Base-by-base conservation (phyloP, 768 basidiomycete species). In the Lactarius sp. region DNA sequence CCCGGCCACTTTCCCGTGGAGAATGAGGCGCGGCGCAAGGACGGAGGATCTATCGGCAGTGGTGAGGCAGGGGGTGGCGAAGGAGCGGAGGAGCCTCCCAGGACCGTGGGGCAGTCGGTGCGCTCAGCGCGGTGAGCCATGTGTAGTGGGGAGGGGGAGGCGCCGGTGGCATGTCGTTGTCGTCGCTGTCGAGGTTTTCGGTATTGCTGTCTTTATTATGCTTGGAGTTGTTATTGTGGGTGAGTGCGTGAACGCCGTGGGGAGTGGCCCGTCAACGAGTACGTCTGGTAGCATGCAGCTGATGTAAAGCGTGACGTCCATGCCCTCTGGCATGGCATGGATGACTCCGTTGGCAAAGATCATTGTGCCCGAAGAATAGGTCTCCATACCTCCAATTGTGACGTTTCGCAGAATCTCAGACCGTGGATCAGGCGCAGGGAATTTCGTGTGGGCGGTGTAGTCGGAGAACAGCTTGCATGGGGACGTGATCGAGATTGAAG, bases 341-440 rank as follows among this genome's bases (percentile, higher is more conserved):
- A 93, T 83, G 4, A 80, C 80, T 13, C 89, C 91, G 69, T 85
- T 90, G 0, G 90, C 86, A 20, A 87, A 76, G 69, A 92, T 80
- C 8, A 65, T 71, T 14, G 68, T 69, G 52, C 78, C 78, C 6
- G 68, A 66, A 31, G 87, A 79, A 64, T 79, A 83, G 61, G 92
- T 79, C 69, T 81, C 82, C 91, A 93, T 92, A 69, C 88, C 80
- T 47, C 78, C 79, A 63, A 93, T 86, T 3, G 87, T 87, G 49
- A 94, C 86, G 65, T 89, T 77, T 14, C 81, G 83, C 16, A 94
- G 77, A 41, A 94, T 75, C 31, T 81, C 77, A 1, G 91, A 90
- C 34, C 78, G 80, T 6, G 85, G 83, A 51, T 77, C 72, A 1
- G 87, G 88, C 0, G 82, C 80, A 3, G 91, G 92, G 69, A 93